phyloP scores from a whole-genome alignment of 2,329 filamentous ascomycete species.

The Chrysosporium keratinophilum region DNA sequence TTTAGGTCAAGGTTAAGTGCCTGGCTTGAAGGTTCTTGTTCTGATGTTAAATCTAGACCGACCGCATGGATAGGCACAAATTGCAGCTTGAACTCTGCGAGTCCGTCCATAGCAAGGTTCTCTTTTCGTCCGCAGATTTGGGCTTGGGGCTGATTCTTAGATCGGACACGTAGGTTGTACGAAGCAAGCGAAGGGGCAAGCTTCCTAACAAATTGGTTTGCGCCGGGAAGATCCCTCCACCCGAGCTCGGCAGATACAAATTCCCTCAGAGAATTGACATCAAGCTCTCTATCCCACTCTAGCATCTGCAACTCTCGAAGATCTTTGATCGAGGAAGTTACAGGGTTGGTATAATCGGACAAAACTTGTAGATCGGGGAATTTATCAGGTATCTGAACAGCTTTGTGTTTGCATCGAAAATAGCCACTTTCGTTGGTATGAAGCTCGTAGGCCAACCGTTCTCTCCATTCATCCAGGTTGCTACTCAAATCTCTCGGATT shows the following conservation, averaged over 20 bases:
- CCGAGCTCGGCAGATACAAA: conserved; percentile 75
- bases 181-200: conserved; percentile 67
- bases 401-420: conserved; percentile 67
- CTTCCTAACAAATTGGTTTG: conserved; percentile 72
- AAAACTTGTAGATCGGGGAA: conserved; percentile 75
- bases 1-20: conserved; percentile 17
- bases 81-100: conserved; percentile 66
- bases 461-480: conserved; percentile 56
- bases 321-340: conserved; percentile 56
- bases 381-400: conserved; percentile 61
- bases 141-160: conserved; percentile 32
- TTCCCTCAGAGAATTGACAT: conserved; percentile 56
- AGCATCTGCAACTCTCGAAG: conserved; percentile 49
- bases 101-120: conserved; percentile 64
- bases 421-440: conserved; percentile 71
- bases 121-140: conserved; percentile 55
- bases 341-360: conserved; percentile 77
- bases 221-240: conserved; percentile 69
- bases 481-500: conserved; percentile 22
- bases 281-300: conserved; percentile 53
- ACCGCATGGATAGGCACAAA: conserved; percentile 69
- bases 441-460: conserved; percentile 62
- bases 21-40: conserved; percentile 30
- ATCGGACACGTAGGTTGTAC: conserved; percentile 41
- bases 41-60: conserved; percentile 61